Evolutionary conservation across 2,329 filamentous ascomycete species (phyloP).

Genomic region (Chalaropsis ovoidea): DNA sequence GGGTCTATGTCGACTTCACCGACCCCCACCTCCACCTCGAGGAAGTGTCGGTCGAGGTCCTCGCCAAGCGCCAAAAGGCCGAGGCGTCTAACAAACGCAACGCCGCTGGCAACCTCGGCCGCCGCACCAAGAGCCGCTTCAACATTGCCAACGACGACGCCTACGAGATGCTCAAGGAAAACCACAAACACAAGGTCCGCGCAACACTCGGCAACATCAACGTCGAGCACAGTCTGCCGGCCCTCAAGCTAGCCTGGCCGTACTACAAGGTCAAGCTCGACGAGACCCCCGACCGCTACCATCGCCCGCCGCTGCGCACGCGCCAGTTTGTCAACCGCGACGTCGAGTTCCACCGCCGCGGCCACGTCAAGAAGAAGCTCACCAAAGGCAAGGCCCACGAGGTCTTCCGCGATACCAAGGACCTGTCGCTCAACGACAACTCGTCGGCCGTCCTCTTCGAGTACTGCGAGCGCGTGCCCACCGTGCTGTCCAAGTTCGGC

Average conservation of each 20-base stretch:
- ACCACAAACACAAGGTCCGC: constrained; percentile 90
- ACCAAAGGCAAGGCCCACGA: constrained; percentile 71
- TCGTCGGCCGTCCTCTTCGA: constrained; percentile 80
- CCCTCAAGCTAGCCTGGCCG: constrained; percentile 82
- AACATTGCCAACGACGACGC: constrained; percentile 95
- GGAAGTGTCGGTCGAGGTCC: constrained; percentile 55
- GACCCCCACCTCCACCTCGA: constrained; percentile 82
- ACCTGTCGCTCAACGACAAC: constrained; percentile 80
- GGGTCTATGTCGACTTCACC: constrained; percentile 73
- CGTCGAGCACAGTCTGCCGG: constrained; percentile 91
- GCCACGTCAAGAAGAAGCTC: constrained; percentile 67
- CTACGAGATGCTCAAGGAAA: constrained; percentile 92
- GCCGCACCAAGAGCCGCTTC: constrained; percentile 69
- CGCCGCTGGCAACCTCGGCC: constrained; percentile 58
- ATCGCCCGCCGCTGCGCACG: constrained; percentile 69
- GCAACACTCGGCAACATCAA: constrained; percentile 82
- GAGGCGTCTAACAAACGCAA: constrained; percentile 54
- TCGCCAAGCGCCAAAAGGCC: constrained; percentile 48
- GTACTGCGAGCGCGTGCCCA: constrained; percentile 89
- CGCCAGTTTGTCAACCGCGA: constrained; percentile 55
- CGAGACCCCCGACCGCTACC: constrained; percentile 67
- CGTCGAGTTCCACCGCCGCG: constrained; percentile 62
- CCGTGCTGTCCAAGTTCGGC: constrained; percentile 87
- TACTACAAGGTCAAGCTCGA: constrained; percentile 85
- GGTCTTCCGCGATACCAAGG: constrained; percentile 68